Conservation (phyloP, 2,329 filamentous ascomycete species). For the Fusarium tjaetaba region DNA sequence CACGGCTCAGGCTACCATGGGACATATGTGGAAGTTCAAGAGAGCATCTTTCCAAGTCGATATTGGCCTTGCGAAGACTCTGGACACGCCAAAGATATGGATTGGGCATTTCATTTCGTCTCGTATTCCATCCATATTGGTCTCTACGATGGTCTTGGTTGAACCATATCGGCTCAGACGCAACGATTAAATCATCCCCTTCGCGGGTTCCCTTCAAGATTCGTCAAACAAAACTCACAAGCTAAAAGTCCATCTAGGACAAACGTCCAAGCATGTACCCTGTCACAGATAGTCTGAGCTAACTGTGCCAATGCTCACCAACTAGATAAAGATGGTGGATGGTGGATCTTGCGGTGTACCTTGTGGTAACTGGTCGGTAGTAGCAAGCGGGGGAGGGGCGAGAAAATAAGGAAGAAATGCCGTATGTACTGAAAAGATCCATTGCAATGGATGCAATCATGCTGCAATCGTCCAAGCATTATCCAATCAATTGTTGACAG, state of each 20-base stretch:
- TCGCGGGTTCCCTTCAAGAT: not conserved
- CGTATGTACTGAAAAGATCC: not conserved
- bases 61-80: not conserved
- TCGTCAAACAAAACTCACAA: not conserved
- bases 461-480: slow-evolving; percentile 2
- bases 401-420: slow-evolving; percentile 29
- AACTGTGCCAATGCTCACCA: slow-evolving; percentile 13
- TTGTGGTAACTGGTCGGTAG: slow-evolving; percentile 25
- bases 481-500: slow-evolving; percentile 20
- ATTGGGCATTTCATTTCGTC: not conserved
- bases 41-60: not conserved
- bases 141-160: not conserved
- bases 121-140: not conserved
- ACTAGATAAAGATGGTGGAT: slow-evolving; percentile 24
- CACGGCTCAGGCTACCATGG: slow-evolving; percentile 10
- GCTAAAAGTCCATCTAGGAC: slow-evolving; percentile 4
- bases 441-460: slow-evolving; percentile 31
- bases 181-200: not conserved
- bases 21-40: slow-evolving; percentile 11
- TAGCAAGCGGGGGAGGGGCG: slow-evolving; percentile 35
- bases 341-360: slow-evolving; percentile 31
- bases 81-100: not conserved
- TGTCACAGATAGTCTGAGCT: slow-evolving; percentile 24
- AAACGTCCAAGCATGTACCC: slow-evolving; percentile 11
- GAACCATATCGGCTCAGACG: not conserved